A percentile compares a stretch with the other conserved stretches of the same genome.
phyloP scores from a whole-genome alignment of 371 early-diverging fungal genomes.

The Lichtheimia corymbifera region DNA sequence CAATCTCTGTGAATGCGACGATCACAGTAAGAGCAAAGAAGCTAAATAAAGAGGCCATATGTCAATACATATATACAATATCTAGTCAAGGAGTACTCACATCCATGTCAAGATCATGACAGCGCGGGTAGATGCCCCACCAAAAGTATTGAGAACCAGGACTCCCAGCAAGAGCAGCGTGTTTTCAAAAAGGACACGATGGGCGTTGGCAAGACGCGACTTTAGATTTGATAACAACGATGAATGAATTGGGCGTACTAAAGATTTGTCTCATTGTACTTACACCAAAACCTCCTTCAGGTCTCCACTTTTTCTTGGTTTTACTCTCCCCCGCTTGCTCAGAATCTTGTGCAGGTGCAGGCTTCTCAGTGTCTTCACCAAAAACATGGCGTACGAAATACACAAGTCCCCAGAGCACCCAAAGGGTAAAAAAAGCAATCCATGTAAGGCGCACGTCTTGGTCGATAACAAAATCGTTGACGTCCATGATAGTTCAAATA shows the following conservation, averaged over 20 bases:
- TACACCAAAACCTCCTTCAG: slow-evolving; percentile 10
- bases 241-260: background rate
- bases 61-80: background rate
- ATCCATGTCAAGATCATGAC: slow-evolving; percentile 53
- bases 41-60: background rate
- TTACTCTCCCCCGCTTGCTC: slow-evolving; percentile 12
- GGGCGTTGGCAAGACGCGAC: slow-evolving; percentile 24
- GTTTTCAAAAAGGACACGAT: slow-evolving; percentile 40
- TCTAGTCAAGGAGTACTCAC: slow-evolving; percentile 1
- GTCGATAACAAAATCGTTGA: slow-evolving; percentile 23
- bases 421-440: slow-evolving; percentile 41
- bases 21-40: slow-evolving; percentile 46
- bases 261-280: background rate
- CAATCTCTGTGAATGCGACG: slow-evolving; percentile 35
- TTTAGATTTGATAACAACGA: background rate
- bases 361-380: slow-evolving; percentile 13
- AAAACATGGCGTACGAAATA: slow-evolving; percentile 27
- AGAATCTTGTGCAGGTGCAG: slow-evolving; percentile 20
- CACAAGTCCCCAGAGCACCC: slow-evolving; percentile 36
- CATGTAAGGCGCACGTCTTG: slow-evolving; percentile 28
- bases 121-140: slow-evolving; percentile 42
- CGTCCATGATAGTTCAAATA: background rate
- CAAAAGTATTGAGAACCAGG: slow-evolving; percentile 45
- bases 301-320: slow-evolving; percentile 11
- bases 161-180: slow-evolving; percentile 38